These are phyloP conservation scores for Sporothrix phasma DNA, from an alignment of 2,329 filamentous ascomycete species.

Conservation along the genomic window DNA sequence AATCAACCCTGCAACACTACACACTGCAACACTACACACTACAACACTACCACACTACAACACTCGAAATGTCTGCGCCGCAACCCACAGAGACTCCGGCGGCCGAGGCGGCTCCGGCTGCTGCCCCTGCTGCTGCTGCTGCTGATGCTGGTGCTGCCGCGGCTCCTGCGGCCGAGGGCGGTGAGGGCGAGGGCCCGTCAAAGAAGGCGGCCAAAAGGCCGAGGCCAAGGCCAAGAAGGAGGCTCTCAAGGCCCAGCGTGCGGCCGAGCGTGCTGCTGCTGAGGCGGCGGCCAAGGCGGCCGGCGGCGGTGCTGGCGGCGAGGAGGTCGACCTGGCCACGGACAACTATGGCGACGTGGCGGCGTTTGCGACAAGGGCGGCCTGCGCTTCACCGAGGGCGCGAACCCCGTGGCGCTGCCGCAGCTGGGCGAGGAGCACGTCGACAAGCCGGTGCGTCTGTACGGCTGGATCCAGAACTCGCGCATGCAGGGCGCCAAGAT, in stretches of 20 bases:
- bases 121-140: neutral
- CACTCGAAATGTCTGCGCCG: constrained; percentile 9
- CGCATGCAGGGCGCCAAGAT: constrained; percentile 85
- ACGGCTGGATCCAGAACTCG: constrained; percentile 78
- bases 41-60: neutral
- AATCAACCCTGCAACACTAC: too few species aligned
- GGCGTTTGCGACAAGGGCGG: constrained; percentile 34
- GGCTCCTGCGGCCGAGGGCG: constrained; percentile 25
- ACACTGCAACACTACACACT: neutral
- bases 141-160: too few species aligned
- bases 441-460: constrained; percentile 63
- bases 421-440: constrained; percentile 54
- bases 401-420: constrained; percentile 50
- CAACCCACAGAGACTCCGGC: constrained; percentile 8
- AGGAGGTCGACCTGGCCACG: constrained; percentile 55
- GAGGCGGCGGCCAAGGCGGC: constrained; percentile 44
- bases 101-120: constrained; percentile 6
- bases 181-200: constrained; percentile 40
- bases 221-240: constrained; percentile 82
- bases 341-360: constrained; percentile 61
- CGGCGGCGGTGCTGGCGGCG: constrained; percentile 51
- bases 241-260: constrained; percentile 62
- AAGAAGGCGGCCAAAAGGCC: constrained; percentile 81
- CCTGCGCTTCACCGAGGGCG: constrained; percentile 40
- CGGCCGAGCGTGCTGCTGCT: constrained; percentile 66